Conservation (phyloP, 768 basidiomycete species). For the Phlegmacium glaucopus region DNA sequence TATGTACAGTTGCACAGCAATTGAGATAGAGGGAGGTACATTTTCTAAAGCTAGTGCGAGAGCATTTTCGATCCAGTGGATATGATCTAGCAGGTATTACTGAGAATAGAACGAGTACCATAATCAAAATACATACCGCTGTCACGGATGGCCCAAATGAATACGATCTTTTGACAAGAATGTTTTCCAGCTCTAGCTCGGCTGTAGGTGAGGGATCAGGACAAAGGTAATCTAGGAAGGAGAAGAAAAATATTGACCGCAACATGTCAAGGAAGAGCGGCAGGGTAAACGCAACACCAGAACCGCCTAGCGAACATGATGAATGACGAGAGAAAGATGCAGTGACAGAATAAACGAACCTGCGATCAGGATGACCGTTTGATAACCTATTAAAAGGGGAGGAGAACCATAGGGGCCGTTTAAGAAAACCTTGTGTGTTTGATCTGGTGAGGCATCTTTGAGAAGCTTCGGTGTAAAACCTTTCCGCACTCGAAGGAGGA, state of each 20-base stretch:
- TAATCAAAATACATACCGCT: conserved; percentile 23
- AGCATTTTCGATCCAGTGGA: conserved; percentile 43
- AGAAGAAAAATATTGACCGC: too few species aligned
- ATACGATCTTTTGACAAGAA: conserved; percentile 29
- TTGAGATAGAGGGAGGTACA: too few species aligned
- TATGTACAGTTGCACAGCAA: too few species aligned
- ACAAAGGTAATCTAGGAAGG: not conserved
- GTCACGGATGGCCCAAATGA: conserved; percentile 45
- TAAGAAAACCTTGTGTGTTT: conserved; percentile 41
- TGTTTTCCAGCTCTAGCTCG: conserved; percentile 20
- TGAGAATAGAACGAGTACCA: not conserved
- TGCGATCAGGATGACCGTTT: conserved; percentile 38
- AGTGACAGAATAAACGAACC: conserved; percentile 22
- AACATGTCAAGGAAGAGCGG: too few species aligned
- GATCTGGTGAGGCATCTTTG: conserved; percentile 22
- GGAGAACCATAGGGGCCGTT: conserved; percentile 50
- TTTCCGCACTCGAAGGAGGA: conserved; percentile 36
- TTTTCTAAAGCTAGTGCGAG: too few species aligned
- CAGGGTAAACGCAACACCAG: conserved; percentile 18
- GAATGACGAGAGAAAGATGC: not conserved
- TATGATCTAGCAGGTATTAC: conserved; percentile 23
- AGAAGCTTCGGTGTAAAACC: conserved; percentile 57
- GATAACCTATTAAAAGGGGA: conserved; percentile 31
- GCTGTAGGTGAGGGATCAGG: conserved; percentile 14
- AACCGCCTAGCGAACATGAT: conserved; percentile 34